Percentiles rank a stretch among this genome's conserved stretches.
These are phyloP conservation scores for Neurospora sp. DNA, from an alignment of 495 filamentous ascomycete genomes.

Conservation along the genomic window DNA sequence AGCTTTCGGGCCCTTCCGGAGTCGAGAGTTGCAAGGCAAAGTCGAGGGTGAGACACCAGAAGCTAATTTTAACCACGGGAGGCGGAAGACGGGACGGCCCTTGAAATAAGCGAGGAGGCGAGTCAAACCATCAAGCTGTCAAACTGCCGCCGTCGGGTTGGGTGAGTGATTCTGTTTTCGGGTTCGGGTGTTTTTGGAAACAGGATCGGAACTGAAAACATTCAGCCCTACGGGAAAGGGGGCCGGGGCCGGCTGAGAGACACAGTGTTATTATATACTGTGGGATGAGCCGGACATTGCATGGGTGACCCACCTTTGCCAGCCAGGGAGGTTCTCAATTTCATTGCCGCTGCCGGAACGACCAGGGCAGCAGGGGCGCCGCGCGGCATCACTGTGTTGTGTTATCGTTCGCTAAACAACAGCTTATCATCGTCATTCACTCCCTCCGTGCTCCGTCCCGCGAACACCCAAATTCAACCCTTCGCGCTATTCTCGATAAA, in stretches of 20 bases:
- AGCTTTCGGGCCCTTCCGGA: neutral
- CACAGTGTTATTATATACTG: constrained; percentile 1
- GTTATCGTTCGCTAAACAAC: neutral
- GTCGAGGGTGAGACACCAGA: neutral
- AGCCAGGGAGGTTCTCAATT: neutral
- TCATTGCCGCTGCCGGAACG: neutral
- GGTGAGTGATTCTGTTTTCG: neutral
- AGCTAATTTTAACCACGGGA: neutral
- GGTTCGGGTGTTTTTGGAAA: neutral
- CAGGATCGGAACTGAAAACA: neutral
- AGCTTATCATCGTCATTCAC: neutral
- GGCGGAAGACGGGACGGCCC: neutral
- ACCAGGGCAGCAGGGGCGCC: neutral
- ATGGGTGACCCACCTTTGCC: neutral
- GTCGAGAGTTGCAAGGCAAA: neutral
- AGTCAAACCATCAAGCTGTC: neutral
- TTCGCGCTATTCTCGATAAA: too few species aligned
- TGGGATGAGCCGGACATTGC: neutral
- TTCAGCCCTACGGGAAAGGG: neutral
- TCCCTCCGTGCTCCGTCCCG: neutral
- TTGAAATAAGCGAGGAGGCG: neutral
- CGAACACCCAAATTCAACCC: neutral
- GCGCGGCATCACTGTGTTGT: too few species aligned
- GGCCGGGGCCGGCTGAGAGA: neutral
- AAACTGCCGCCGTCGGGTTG: neutral